Percentiles rank a stretch among this genome's conserved stretches.
phyloP scores from a whole-genome alignment of 495 filamentous ascomycete species.

The Talaromyces ruber region DNA sequence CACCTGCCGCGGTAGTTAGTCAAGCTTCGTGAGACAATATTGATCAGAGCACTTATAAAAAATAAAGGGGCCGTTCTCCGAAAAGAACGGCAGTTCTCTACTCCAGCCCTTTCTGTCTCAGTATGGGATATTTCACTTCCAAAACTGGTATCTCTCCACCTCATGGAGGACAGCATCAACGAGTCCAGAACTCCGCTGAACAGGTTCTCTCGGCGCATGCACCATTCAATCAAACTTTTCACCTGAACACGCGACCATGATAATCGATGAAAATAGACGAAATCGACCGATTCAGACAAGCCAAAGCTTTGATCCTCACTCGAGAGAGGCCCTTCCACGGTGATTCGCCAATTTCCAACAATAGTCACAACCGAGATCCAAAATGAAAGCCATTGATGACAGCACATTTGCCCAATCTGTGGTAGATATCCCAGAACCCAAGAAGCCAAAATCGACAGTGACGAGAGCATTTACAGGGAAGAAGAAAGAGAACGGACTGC shows the following conservation, averaged over 20 bases:
- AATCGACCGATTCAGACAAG: conserved; percentile 56
- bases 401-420: neutral
- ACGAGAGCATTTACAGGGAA: conserved; percentile 1
- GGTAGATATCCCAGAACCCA: neutral
- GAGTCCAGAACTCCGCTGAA: neutral
- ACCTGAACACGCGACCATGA: neutral
- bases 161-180: neutral
- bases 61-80: conserved; percentile 47
- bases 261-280: conserved; percentile 8
- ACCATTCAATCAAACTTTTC: conserved; percentile 5
- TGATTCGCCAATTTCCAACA: neutral
- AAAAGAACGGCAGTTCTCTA: conserved; percentile 26
- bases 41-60: conserved; percentile 53
- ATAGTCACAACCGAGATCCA: neutral
- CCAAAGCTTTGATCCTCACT: conserved; percentile 94
- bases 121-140: conserved; percentile 18
- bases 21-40: conserved; percentile 8
- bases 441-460: neutral
- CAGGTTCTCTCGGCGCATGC: conserved; percentile 2
- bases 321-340: conserved; percentile 73
- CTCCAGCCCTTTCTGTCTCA: conserved; percentile 9
- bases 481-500: conserved; percentile 2
- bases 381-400: conserved; percentile 2
- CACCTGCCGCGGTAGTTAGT: conserved; percentile 21
- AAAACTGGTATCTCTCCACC: conserved; percentile 10